Percentiles rank a stretch among this genome's conserved stretches.
Evolutionary conservation across 2,329 filamentous ascomycete genomes (phyloP).

Genomic region (Penicillium sp.): DNA sequence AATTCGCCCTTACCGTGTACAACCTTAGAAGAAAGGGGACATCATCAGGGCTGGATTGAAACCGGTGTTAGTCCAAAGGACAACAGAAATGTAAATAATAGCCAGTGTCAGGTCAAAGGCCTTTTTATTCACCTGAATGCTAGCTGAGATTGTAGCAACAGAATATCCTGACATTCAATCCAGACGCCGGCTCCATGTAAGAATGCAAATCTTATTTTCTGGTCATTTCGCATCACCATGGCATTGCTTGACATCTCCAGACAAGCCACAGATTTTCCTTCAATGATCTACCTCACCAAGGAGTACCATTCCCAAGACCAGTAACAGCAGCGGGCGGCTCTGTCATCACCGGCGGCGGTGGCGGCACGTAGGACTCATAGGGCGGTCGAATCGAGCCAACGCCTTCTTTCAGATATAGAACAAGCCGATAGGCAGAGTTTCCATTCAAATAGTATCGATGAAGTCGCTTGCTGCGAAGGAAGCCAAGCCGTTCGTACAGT

Average conservation of each 20-base stretch:
- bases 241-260: conserved; percentile 4
- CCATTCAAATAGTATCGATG: conserved; percentile 97
- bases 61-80: too few relatives aligned
- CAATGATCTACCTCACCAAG: background rate
- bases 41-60: too few relatives aligned
- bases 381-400: conserved; percentile 46
- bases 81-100: too few relatives aligned
- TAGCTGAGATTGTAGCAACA: background rate
- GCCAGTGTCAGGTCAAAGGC: background rate
- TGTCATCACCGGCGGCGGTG: background rate
- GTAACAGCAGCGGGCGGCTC: background rate
- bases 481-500: conserved; percentile 89
- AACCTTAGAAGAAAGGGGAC: too few relatives aligned
- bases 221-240: conserved; percentile 22
- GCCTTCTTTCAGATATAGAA: conserved; percentile 72
- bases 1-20: too few relatives aligned
- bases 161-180: background rate
- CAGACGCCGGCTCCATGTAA: conserved; percentile 5
- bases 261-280: background rate
- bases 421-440: conserved; percentile 86
- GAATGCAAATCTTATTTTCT: conserved; percentile 18
- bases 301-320: background rate
- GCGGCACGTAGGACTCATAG: conserved; percentile 25
- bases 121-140: background rate
- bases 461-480: conserved; percentile 85